Evolutionary conservation across 2,329 filamentous ascomycete species (phyloP).

Genomic region (Penicillium hesseltinei): DNA sequence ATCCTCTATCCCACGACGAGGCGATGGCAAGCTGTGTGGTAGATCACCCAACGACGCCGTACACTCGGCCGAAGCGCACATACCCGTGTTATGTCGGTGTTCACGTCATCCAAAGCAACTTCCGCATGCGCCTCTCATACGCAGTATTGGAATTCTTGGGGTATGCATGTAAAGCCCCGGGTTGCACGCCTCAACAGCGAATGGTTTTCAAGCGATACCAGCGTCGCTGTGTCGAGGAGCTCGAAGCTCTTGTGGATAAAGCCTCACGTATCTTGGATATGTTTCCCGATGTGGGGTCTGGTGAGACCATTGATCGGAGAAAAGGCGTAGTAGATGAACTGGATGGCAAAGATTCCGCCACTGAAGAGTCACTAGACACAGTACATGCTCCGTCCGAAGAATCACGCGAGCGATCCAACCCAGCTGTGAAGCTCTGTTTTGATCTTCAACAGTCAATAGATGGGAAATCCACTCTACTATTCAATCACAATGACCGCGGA

Average conservation of each 20-base stretch:
- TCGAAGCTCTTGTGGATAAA: background rate
- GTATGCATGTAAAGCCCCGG: background rate
- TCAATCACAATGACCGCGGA: background rate
- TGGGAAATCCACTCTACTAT: background rate
- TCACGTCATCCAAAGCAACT: background rate
- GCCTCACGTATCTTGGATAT: background rate
- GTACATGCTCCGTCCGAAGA: background rate
- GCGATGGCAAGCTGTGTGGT: background rate
- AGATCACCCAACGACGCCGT: background rate
- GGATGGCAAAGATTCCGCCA: background rate
- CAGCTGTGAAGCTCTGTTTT: background rate
- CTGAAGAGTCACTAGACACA: background rate
- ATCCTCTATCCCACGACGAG: background rate
- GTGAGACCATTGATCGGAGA: background rate
- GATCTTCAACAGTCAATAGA: background rate
- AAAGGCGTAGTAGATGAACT: background rate
- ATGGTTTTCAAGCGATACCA: background rate
- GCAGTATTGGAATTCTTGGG: background rate
- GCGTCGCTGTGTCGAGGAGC: background rate
- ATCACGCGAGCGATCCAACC: background rate
- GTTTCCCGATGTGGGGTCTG: background rate
- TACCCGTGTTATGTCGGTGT: background rate
- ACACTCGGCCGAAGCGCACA: background rate
- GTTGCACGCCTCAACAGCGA: background rate
- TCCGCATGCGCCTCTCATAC: background rate